Base-by-base conservation (phyloP, 2,329 filamentous ascomycete species). In the Cryphonectria nitschkei region DNA sequence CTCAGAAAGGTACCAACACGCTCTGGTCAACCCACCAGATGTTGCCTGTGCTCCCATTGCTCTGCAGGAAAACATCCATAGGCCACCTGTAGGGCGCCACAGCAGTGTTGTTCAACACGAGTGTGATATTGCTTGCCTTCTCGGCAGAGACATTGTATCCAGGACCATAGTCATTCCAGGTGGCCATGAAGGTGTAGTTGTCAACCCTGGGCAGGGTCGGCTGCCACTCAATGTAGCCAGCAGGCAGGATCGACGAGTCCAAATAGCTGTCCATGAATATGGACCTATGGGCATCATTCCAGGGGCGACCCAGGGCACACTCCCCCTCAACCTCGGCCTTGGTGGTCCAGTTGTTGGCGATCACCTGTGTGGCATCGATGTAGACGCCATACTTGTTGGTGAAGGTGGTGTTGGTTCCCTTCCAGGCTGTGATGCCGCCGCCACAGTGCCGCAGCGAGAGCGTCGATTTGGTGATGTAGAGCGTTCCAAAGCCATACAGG, bases 391-490 rank as follows among this genome's bases (percentile, higher is more conserved):
- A 92, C 75, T 89, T 90, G 79, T 92, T 92, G 6, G 79, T 77
- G 67, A 89, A 90, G 0, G 89, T 90, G 0, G 89, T 92, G 78
- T 91, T 91, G 0, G 86, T 79, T 2, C 82, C 89, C 75, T 92
- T 92, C 90, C 90, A 92, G 0, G 90, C 90, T 0, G 88, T 90
- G 68, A 92, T 88, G 14, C 90, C 90, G 22, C 90, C 90, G 4
- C 89, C 88, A 74, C 90, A 92, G 74, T 80, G 82, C 13, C 90
- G 86, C 16, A 92, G 82, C 0, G 82, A 80, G 1, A 92, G 78
- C 0, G 81, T 80, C 1, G 85, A 88, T 3, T 83, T 81, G 69
- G 88, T 83, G 56, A 91, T 82, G 83, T 86, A 92, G 3, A 87
- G 83, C 0, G 89, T 92, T 37, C 89, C 90, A 75, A 91, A 91